Conservation (phyloP, 2,329 filamentous ascomycete species). For the Sclerotinia sclerotiorum region DNA sequence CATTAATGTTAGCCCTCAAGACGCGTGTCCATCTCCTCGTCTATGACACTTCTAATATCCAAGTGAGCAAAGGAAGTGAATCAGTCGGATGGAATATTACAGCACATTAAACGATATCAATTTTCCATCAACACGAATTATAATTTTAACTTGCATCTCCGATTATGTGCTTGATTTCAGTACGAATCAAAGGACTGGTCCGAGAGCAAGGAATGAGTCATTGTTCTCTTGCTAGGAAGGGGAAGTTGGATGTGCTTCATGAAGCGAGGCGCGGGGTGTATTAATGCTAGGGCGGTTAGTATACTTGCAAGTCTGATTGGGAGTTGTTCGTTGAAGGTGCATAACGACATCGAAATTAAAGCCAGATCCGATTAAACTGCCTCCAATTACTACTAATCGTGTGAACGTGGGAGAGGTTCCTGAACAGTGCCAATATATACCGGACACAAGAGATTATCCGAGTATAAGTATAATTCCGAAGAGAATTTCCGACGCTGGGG, state of each 20-base stretch:
- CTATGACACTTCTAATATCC: constrained; percentile 50
- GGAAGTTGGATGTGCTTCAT: constrained; percentile 31
- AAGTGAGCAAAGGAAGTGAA: constrained; percentile 51
- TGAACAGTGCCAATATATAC: neutral
- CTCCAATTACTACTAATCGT: constrained; percentile 5
- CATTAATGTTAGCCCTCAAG: no score
- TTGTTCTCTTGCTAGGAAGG: constrained; percentile 27
- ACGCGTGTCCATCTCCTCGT: constrained; percentile 50
- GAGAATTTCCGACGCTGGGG: constrained; percentile 20
- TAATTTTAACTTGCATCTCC: constrained; percentile 62
- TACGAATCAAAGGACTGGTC: constrained; percentile 21
- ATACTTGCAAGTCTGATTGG: constrained; percentile 30
- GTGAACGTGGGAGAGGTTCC: neutral
- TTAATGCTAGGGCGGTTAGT: constrained; percentile 31
- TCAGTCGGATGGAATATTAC: constrained; percentile 54
- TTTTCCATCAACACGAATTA: constrained; percentile 58
- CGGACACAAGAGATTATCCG: neutral
- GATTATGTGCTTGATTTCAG: constrained; percentile 54
- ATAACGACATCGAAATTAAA: constrained; percentile 1
- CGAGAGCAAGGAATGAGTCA: constrained; percentile 10
- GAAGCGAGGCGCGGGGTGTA: constrained; percentile 30
- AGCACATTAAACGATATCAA: constrained; percentile 56
- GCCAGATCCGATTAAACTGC: neutral
- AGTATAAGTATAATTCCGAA: constrained; percentile 25
- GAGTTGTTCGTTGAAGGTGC: constrained; percentile 25